Evolutionary conservation across 345 rosid species (phyloP).

Genomic region (Corchorus capsularis): DNA sequence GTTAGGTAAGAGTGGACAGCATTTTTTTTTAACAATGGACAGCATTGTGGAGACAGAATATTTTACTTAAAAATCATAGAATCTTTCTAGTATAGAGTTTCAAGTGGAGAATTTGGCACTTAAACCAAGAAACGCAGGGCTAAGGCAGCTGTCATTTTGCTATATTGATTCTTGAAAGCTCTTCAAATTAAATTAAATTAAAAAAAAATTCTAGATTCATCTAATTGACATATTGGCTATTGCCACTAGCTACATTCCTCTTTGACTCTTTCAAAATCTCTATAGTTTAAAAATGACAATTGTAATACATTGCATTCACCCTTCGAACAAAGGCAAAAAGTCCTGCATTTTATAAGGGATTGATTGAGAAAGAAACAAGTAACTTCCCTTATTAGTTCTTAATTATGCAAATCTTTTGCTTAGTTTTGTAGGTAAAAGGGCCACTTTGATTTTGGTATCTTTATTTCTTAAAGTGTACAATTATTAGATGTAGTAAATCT

Average conservation of each 20-base stretch:
- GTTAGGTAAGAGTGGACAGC: constrained; percentile 6
- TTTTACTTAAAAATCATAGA: background rate
- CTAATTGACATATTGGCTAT: background rate
- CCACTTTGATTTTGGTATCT: background rate
- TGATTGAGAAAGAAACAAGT: background rate
- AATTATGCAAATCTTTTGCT: background rate
- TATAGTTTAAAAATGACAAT: background rate
- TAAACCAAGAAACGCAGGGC: background rate
- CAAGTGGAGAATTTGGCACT: constrained; percentile 25
- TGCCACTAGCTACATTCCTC: background rate
- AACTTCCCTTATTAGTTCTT: background rate
- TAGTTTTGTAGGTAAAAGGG: background rate
- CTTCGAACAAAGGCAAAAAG: background rate
- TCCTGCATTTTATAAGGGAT: background rate
- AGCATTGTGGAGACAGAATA: constrained; percentile 23
- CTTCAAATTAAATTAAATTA: background rate
- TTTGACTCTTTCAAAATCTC: background rate
- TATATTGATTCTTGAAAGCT: background rate
- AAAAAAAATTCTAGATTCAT: constrained; percentile 1
- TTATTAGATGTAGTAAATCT: background rate
- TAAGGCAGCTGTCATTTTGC: background rate
- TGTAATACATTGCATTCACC: background rate
- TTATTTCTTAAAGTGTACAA: background rate
- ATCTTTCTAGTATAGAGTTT: constrained; percentile 1
- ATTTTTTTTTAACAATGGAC: background rate